Evolutionary conservation across 2,329 filamentous ascomycete species (phyloP), one percentile per base, ranked within the genome.

Genomic region (Phialophora chinensis): DNA sequence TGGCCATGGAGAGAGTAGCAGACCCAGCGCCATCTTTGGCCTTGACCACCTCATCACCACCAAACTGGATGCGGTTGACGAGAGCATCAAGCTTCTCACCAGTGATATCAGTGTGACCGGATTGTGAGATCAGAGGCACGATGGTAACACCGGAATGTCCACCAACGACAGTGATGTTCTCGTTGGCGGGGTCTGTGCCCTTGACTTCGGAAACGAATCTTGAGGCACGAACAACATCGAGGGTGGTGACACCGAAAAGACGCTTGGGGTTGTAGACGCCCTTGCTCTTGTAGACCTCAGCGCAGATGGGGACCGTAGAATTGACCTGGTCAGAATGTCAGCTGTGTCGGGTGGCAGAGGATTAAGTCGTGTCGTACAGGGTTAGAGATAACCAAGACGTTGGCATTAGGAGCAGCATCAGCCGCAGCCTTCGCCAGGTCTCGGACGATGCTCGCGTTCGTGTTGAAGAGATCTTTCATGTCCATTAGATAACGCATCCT

Each of bases 181-280:
- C 93, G 80, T 91, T 88, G 78, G 89, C 88, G 76, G 95, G 95
- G 86, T 98, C 90, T 82, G 90, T 92, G 78, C 81, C 84, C 89
- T 96, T 94, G 84, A 96, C 83, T 87, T 97, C 89, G 77, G 91
- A 93, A 84, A 98, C 95, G 89, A 99, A 99, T 84, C 93, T 92
- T 78, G 90, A 93, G 78, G 95, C 94, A 79, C 95, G 95, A 82
- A 99, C 95, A 72, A 98, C 93, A 77, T 99, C 95, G 77, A 99
- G 93, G 78, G 95, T 98, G 84, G 95, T 99, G 79, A 99, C 95
- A 86, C 95, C 95, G 84, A 99, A 99, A 76, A 99, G 92, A 78
- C 91, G 92, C 90, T 96, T 96, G 82, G 95, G 93, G 89, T 99
- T 94, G 90, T 97, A 99, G 85, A 98, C 94, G 74, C 93, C 93